A percentile compares a stretch with the other conserved stretches of the same genome.
phyloP scores from a whole-genome alignment of 805 yeast species.

The Candida sphagnicola region DNA sequence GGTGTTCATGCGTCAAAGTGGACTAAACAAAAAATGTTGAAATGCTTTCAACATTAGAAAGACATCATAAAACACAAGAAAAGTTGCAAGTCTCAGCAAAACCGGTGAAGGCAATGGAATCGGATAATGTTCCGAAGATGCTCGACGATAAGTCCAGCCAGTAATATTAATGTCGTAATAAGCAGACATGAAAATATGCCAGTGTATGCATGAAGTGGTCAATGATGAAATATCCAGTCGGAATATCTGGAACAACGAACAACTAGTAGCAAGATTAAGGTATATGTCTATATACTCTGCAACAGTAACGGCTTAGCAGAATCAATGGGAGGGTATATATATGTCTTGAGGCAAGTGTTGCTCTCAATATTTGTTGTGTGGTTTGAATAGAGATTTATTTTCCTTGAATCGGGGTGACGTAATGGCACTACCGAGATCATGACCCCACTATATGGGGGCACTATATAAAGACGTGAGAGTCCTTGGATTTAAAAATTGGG shows the following conservation, averaged over 20 bases:
- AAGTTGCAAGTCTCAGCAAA: no score
- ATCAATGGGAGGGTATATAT: no score
- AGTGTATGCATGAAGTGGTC: not conserved
- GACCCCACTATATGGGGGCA: not conserved
- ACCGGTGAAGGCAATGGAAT: not conserved
- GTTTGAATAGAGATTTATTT: not conserved
- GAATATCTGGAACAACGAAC: not conserved
- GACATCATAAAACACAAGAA: no score
- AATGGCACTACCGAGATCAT: no score
- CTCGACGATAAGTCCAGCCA: slow-evolving; percentile 1
- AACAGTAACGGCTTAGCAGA: no score
- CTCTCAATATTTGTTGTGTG: no score
- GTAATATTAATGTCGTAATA: not conserved
- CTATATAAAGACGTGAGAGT: not conserved
- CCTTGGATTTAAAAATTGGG: not conserved
- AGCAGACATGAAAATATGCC: not conserved
- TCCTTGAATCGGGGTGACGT: not conserved
- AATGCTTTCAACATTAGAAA: no score
- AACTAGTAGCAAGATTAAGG: not conserved
- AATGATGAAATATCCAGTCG: not conserved
- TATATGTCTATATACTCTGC: no score
- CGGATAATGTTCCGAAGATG: not conserved
- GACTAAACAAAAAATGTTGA: not conserved
- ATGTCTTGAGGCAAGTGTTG: no score
- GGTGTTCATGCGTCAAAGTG: not conserved